phyloP scores from a whole-genome alignment of 179 eudicot species.

The Dionaea muscipula region DNA sequence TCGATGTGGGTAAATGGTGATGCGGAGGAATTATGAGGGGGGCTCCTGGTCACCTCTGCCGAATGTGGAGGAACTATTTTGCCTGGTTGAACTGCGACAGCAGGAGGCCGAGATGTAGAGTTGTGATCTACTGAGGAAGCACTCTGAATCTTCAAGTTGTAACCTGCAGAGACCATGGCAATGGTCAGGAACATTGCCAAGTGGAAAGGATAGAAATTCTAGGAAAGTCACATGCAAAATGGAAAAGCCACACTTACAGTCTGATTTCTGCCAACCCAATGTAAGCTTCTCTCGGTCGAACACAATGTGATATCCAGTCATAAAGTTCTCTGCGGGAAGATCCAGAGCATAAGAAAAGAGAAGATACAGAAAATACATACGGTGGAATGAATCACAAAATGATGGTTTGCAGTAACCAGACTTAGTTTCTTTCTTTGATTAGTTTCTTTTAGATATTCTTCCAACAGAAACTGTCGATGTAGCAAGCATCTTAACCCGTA shows the following conservation, averaged over 20 bases:
- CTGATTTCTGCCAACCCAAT: conserved; percentile 71
- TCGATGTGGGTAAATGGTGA: conserved; percentile 7
- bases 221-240: neutral
- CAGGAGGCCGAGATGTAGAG: conserved; percentile 12
- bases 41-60: conserved; percentile 3
- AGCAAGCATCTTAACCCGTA: too few species aligned
- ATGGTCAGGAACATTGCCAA: neutral
- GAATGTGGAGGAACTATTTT: conserved; percentile 9
- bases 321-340: conserved; percentile 63
- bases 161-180: conserved; percentile 32
- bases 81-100: conserved; percentile 3
- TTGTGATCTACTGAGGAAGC: conserved; percentile 21
- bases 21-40: conserved; percentile 18
- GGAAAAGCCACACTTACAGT: conserved; percentile 34
- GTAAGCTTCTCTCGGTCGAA: conserved; percentile 69
- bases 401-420: neutral
- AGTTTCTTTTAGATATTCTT: too few species aligned
- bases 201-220: neutral
- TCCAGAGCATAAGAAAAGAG: neutral
- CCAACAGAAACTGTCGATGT: too few species aligned
- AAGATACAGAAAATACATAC: neutral
- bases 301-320: conserved; percentile 81
- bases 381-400: neutral
- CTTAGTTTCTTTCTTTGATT: neutral
- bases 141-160: conserved; percentile 30